phyloP scores from a whole-genome alignment of 768 basidiomycete species.

The Naganishia friedmannii region DNA sequence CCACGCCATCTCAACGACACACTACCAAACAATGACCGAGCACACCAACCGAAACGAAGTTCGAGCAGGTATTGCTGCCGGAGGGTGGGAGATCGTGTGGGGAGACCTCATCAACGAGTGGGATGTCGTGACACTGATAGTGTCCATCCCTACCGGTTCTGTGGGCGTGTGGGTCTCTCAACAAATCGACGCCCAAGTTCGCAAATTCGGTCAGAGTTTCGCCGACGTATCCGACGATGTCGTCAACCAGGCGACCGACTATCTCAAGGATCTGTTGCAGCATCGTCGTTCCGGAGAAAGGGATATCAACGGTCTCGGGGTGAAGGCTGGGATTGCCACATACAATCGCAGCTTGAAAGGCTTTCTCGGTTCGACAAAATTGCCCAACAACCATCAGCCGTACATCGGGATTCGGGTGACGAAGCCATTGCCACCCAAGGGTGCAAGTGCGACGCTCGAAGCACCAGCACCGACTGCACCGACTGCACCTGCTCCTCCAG shows the following conservation, averaged over 20 bases:
- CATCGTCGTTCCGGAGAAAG: neutral
- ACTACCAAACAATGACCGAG: neutral
- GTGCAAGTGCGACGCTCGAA: neutral
- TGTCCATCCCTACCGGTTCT: neutral
- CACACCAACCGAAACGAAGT: neutral
- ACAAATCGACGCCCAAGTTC: neutral
- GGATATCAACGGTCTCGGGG: neutral
- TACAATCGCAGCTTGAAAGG: neutral
- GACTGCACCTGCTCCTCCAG: no score
- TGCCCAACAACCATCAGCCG: neutral
- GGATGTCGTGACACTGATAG: neutral
- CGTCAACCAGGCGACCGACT: neutral
- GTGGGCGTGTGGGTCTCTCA: neutral
- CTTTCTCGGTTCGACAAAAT: neutral
- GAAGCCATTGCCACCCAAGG: neutral
- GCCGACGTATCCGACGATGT: neutral
- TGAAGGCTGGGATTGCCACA: neutral
- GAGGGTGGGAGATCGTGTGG: neutral
- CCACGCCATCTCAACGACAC: neutral
- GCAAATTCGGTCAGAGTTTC: neutral
- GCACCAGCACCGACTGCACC: neutral
- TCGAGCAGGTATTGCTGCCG: neutral
- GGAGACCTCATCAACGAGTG: neutral
- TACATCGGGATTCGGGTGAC: neutral
- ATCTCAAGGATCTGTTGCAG: neutral